Base-by-base conservation (phyloP, 1,139 yeast genomes). In the Geotrichum bryndzae region DNA sequence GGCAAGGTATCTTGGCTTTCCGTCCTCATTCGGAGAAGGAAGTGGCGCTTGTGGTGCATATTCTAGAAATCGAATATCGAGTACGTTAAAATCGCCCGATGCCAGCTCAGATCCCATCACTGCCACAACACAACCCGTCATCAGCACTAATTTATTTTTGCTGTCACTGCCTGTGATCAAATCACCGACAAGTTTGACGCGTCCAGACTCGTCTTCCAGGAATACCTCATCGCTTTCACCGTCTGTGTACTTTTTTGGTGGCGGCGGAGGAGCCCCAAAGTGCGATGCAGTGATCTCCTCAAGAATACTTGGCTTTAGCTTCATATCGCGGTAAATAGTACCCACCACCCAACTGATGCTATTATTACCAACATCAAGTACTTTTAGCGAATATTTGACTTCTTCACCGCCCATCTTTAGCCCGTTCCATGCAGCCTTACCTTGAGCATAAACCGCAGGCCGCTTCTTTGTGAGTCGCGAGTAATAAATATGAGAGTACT, bases 161-260 rank as follows among this genome's bases (percentile, higher is more conserved):
- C 48, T 41, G 22, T 41, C 3, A n/a, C 48, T 41, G 22, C 48
- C 48, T 22, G 53, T 48, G 0, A 92, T 96, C 48, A 94, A 77
- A 46, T 84, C 87, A 41, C 96, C 96, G 57, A 83, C 84, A 41
- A 94, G 76, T 35, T 84, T 74, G 11, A 96, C 87, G 57, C 99
- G 79, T 4, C 99, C 99, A 58, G 94, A 86, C 70, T 92, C 98
- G 74, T 95, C 99, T 73, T 94, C 99, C 54, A 95, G 73, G 86
- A 87, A 84, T 27, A 89, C 69, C 64, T 79, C 80, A 68, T 85
- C 90, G 25, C 85, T 78, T 1, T 80, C 82, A 0, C 84, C 80
- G 65, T 82, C 87, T 33, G 81, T 77, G 65, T 85, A 86, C 38
- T 81, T 75, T 54, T 74, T 77, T 2, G 76, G 75, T 3, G 73